phyloP scores from a whole-genome alignment of 1,284 basidiomycete species.

The Singerocomus inundabilis region DNA sequence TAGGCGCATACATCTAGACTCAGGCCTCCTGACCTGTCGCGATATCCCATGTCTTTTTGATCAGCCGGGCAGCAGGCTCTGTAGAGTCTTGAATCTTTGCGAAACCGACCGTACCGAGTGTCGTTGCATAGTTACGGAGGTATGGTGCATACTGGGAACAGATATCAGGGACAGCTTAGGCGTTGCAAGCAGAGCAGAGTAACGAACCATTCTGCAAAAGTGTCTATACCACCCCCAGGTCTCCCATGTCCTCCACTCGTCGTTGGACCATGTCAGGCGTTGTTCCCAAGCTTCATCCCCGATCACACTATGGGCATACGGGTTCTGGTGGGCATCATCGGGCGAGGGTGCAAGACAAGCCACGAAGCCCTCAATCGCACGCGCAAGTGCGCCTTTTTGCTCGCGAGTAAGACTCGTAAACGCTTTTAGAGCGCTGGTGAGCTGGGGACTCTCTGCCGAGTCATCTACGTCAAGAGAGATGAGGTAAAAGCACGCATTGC shows the following conservation, averaged over 20 bases:
- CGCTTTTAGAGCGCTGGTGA: constrained; percentile 69
- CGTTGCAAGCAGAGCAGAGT: background rate
- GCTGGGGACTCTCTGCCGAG: constrained; percentile 59
- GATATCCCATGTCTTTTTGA: constrained; percentile 69
- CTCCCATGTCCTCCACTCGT: constrained; percentile 79
- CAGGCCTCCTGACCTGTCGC: constrained; percentile 56
- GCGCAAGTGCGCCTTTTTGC: constrained; percentile 67
- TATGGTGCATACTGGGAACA: constrained; percentile 67
- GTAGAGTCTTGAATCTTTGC: constrained; percentile 52
- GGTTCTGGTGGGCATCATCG: constrained; percentile 42
- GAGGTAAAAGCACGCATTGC: background rate
- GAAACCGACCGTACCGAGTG: constrained; percentile 64
- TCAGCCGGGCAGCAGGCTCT: constrained; percentile 54
- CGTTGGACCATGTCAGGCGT: constrained; percentile 63
- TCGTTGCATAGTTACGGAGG: constrained; percentile 64
- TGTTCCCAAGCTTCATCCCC: constrained; percentile 65
- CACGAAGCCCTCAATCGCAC: constrained; percentile 71
- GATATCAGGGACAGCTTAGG: background rate
- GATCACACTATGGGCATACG: constrained; percentile 48
- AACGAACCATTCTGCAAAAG: constrained; percentile 72
- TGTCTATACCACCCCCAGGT: constrained; percentile 87
- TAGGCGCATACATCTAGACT: background rate
- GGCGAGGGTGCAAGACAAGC: constrained; percentile 49
- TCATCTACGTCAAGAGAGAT: constrained; percentile 38
- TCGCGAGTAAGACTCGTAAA: constrained; percentile 69